These are phyloP conservation scores for Moelleriella libera DNA, from an alignment of 2,329 filamentous ascomycete species.

Conservation along the genomic window DNA sequence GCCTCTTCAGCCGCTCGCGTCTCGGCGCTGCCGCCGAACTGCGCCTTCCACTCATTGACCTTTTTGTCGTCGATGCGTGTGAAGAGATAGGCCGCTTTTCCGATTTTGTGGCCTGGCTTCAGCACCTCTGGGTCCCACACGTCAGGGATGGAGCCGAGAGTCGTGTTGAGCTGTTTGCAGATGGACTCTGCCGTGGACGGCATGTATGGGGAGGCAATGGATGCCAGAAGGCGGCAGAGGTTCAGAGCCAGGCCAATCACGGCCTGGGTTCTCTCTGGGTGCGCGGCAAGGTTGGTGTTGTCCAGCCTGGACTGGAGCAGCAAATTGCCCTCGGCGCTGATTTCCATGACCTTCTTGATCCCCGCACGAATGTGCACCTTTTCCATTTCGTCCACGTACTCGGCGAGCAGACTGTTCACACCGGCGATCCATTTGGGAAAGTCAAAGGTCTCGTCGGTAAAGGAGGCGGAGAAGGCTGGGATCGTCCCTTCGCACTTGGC, in stretches of 20 bases:
- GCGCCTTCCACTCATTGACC: constrained; percentile 68
- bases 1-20: constrained; percentile 31
- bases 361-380: constrained; percentile 56
- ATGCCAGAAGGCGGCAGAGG: constrained; percentile 68
- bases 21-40: constrained; percentile 50
- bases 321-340: constrained; percentile 43
- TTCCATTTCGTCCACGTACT: constrained; percentile 56
- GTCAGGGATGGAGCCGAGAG: constrained; percentile 37
- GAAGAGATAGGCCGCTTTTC: constrained; percentile 68
- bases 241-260: constrained; percentile 73
- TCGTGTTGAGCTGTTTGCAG: constrained; percentile 54
- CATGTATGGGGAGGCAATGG: constrained; percentile 72
- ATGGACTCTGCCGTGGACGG: constrained; percentile 66
- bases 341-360: constrained; percentile 48
- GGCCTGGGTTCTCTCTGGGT: constrained; percentile 38
- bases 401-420: constrained; percentile 45
- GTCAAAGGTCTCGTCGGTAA: constrained; percentile 39
- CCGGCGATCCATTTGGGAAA: constrained; percentile 9
- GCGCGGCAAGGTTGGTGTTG: constrained; percentile 38
- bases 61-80: constrained; percentile 71
- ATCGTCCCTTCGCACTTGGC: constrained; percentile 59
- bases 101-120: constrained; percentile 65
- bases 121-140: constrained; percentile 49
- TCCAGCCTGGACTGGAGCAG: constrained; percentile 38
- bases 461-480: constrained; percentile 43